phyloP scores from a whole-genome alignment of 2,329 filamentous ascomycete genomes.

The Fonsecaea pedrosoi region DNA sequence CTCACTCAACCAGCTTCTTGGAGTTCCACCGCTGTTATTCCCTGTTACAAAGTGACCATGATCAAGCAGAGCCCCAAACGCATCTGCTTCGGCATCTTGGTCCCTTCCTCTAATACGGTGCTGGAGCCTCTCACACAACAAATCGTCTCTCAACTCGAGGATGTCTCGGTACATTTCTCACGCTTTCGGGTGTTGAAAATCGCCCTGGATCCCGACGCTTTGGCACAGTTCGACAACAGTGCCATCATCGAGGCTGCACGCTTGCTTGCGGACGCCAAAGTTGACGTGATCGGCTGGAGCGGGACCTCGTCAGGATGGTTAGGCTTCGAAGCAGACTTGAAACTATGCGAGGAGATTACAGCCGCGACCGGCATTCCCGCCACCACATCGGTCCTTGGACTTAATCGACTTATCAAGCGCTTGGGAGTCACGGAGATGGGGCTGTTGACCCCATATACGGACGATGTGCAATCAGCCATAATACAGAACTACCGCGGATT shows the following conservation, averaged over 20 bases:
- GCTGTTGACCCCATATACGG: constrained; percentile 53
- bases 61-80: constrained; percentile 10
- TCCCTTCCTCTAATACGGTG: constrained; percentile 55
- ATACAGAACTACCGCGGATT: constrained; percentile 46
- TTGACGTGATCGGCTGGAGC: constrained; percentile 51
- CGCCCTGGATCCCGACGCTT: constrained; percentile 44
- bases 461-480: constrained; percentile 50
- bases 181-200: constrained; percentile 52
- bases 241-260: constrained; percentile 46
- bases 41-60: constrained; percentile 5
- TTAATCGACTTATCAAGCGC: constrained; percentile 47
- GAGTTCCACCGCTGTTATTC: background rate
- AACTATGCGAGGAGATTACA: constrained; percentile 49
- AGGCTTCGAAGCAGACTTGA: constrained; percentile 51
- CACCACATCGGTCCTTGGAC: constrained; percentile 51
- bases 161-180: constrained; percentile 52
- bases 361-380: constrained; percentile 47
- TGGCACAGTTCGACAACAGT: constrained; percentile 45
- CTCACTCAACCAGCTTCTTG: background rate
- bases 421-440: constrained; percentile 44
- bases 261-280: constrained; percentile 48
- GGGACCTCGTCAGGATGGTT: constrained; percentile 50
- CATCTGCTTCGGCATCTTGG: constrained; percentile 48
- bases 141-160: constrained; percentile 45
- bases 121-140: constrained; percentile 52